Evolutionary conservation across 2,329 filamentous ascomycete species (phyloP).

Genomic region (Monilinia aucupariae): DNA sequence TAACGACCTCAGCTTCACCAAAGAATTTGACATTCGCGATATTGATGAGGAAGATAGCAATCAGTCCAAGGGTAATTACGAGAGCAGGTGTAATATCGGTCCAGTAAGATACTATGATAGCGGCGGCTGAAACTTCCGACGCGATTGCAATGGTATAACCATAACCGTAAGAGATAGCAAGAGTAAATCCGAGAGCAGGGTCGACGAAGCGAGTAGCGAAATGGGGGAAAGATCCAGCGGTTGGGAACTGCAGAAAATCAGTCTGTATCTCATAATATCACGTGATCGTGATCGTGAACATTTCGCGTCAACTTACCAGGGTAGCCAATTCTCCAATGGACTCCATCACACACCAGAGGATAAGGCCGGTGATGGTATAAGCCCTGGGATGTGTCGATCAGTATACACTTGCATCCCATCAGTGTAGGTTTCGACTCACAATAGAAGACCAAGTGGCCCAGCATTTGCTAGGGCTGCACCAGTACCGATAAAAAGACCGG

Average conservation of each 20-base stretch:
- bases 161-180: conserved; percentile 35
- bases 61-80: conserved; percentile 79
- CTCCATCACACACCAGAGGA: conserved; percentile 36
- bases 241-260: conserved; percentile 29
- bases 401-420: no score
- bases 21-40: conserved; percentile 83
- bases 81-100: conserved; percentile 50
- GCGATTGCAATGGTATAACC: conserved; percentile 53
- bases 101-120: conserved; percentile 80
- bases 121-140: conserved; percentile 78
- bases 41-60: conserved; percentile 73
- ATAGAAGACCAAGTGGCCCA: conserved; percentile 43
- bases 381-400: conserved; percentile 25
- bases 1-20: conserved; percentile 82
- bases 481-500: conserved; percentile 48
- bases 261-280: neutral
- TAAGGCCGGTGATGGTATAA: conserved; percentile 38
- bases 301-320: conserved; percentile 17
- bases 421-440: conserved; percentile 26
- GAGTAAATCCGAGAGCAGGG: conserved; percentile 34
- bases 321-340: conserved; percentile 35
- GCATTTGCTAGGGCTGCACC: conserved; percentile 43
- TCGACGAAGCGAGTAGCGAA: conserved; percentile 36
- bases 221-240: conserved; percentile 35
- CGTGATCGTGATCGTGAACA: no score